Conservation (phyloP, 2,329 filamentous ascomycete genomes). For the Trichoderma sp. region DNA sequence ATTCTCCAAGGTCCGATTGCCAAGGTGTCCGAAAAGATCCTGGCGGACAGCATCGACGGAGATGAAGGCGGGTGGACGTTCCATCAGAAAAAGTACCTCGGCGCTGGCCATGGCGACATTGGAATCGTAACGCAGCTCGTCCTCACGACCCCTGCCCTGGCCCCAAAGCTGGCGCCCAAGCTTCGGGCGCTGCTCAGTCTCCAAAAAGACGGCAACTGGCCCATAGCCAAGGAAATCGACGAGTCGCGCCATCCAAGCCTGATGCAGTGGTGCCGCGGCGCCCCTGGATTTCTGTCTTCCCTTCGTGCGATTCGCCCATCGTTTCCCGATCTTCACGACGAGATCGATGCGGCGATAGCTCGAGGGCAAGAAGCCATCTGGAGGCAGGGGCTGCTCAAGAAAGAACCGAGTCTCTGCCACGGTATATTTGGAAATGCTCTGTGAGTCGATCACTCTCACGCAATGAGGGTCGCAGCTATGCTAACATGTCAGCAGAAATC, state of each 20-base stretch:
- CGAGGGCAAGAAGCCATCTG: slow-evolving; percentile 57
- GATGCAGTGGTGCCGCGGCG: slow-evolving; percentile 70
- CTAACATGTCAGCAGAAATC: slow-evolving; percentile 33
- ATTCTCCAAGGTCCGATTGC: slow-evolving; percentile 57
- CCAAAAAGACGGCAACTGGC: slow-evolving; percentile 68
- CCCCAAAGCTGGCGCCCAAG: slow-evolving; percentile 55
- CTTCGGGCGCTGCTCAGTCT: slow-evolving; percentile 59
- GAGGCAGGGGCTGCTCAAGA: slow-evolving; percentile 61
- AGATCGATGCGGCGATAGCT: slow-evolving; percentile 56
- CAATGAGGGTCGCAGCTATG: not conserved
- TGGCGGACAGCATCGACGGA: slow-evolving; percentile 50
- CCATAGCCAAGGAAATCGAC: slow-evolving; percentile 41
- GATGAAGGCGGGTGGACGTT: slow-evolving; percentile 59
- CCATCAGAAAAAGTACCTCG: slow-evolving; percentile 64
- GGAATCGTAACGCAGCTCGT: slow-evolving; percentile 73
- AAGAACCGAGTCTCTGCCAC: slow-evolving; percentile 67
- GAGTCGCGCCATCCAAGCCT: slow-evolving; percentile 38
- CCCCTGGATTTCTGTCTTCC: slow-evolving; percentile 63
- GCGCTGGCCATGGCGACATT: slow-evolving; percentile 68
- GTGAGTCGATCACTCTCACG: slow-evolving; percentile 41
- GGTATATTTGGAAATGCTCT: slow-evolving; percentile 67
- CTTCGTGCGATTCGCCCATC: slow-evolving; percentile 57
- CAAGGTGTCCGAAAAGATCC: slow-evolving; percentile 61
- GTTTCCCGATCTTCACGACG: slow-evolving; percentile 56
- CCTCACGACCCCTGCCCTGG: slow-evolving; percentile 57